Conservation (phyloP, 2,329 filamentous ascomycete genomes). For the Pseudocercospora fuligena region DNA sequence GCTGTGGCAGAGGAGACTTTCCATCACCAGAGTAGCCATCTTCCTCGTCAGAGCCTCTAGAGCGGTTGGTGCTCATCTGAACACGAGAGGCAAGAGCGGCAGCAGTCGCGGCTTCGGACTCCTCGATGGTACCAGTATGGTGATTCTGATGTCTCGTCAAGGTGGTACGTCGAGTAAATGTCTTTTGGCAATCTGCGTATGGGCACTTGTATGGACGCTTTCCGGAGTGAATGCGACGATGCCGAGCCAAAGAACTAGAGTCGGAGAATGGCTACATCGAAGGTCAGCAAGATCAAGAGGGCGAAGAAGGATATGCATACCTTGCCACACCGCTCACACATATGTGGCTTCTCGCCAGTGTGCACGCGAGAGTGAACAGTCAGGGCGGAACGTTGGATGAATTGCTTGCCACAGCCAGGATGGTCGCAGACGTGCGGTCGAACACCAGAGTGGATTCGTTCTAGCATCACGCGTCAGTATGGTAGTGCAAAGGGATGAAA, state of each 20-base stretch:
- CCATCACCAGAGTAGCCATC: conserved; percentile 70
- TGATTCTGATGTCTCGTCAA: conserved; percentile 95
- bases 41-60: conserved; percentile 68
- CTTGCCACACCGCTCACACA: conserved; percentile 96
- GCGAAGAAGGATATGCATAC: conserved; percentile 56
- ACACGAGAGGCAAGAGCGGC: conserved; percentile 73
- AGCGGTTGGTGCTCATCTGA: conserved; percentile 49
- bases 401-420: conserved; percentile 88
- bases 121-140: conserved; percentile 92
- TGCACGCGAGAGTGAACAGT: conserved; percentile 96
- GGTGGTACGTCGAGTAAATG: conserved; percentile 93
- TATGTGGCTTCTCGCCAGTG: conserved; percentile 97
- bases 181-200: conserved; percentile 97
- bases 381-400: conserved; percentile 93
- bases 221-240: conserved; percentile 92
- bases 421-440: conserved; percentile 92
- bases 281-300: conserved; percentile 34
- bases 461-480: conserved; percentile 54
- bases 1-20: conserved; percentile 77
- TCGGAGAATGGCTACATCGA: conserved; percentile 83
- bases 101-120: conserved; percentile 85
- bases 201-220: conserved; percentile 97
- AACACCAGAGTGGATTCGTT: conserved; percentile 92
- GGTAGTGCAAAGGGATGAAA: conserved; percentile 17
- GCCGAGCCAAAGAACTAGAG: conserved; percentile 88